These are phyloP conservation scores for Carex cristatella DNA, from an alignment of 176 grass and related monocot genomes.

Conservation along the genomic window DNA sequence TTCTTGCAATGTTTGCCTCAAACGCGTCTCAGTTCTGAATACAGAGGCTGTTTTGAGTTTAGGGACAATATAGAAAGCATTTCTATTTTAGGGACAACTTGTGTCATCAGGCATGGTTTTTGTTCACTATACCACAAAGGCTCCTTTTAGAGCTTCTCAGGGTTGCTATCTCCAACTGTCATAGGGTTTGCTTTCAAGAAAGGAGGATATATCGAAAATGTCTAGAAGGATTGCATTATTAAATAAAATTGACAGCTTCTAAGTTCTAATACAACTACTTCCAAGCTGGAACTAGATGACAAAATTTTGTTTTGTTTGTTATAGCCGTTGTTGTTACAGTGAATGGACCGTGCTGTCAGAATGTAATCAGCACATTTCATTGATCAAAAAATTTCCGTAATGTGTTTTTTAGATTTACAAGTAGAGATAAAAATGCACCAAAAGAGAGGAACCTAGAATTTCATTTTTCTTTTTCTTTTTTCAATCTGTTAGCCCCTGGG, in stretches of 20 bases:
- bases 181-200: conserved; percentile 7
- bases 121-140: not conserved
- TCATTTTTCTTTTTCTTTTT: not conserved
- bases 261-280: not conserved
- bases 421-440: not conserved
- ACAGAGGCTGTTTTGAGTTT: too few relatives aligned
- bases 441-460: not conserved
- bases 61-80: not conserved
- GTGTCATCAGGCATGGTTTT: not conserved
- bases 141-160: not conserved
- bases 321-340: not conserved
- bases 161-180: conserved; percentile 2
- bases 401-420: not conserved
- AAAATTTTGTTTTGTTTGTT: not conserved
- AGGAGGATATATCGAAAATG: not conserved
- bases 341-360: not conserved
- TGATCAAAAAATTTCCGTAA: not conserved
- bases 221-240: not conserved
- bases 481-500: not conserved
- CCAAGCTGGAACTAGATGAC: not conserved
- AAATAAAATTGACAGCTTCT: not conserved
- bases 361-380: not conserved
- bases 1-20: not conserved
- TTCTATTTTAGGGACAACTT: not conserved
- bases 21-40: too few relatives aligned